These are phyloP conservation scores for Podospora pseudocomata DNA, from an alignment of 495 filamentous ascomycete genomes.

Conservation along the genomic window DNA sequence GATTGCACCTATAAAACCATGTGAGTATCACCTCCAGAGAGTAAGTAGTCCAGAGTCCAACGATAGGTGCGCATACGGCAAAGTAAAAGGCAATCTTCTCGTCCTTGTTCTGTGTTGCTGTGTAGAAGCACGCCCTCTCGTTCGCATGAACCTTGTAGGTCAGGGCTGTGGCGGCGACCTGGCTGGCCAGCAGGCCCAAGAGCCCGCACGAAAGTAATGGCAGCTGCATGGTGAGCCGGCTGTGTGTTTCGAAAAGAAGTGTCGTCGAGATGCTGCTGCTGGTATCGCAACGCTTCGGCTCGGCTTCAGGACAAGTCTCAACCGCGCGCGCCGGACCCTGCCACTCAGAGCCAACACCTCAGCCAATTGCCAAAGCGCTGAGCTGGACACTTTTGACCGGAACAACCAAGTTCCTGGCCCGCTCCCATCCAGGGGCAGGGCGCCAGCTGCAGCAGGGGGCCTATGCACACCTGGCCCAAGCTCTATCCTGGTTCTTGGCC, in stretches of 20 bases:
- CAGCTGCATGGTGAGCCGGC: conserved; percentile 44
- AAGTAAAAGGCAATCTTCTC: conserved; percentile 98
- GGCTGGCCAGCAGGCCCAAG: conserved; percentile 56
- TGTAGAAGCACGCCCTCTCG: conserved; percentile 95
- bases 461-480: conserved; percentile 9
- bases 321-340: conserved; percentile 22
- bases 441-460: not conserved
- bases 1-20: conserved; percentile 72
- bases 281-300: conserved; percentile 2
- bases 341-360: conserved; percentile 17
- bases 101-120: conserved; percentile 65
- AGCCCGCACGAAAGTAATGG: conserved; percentile 52
- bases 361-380: conserved; percentile 13
- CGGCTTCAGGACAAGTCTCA: conserved; percentile 27
- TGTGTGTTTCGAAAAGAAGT: not conserved
- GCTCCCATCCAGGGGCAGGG: conserved; percentile 11
- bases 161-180: conserved; percentile 78
- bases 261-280: conserved; percentile 6
- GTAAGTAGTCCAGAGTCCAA: not conserved
- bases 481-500: conserved; percentile 1
- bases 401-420: conserved; percentile 27
- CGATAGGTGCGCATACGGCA: conserved; percentile 60
- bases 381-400: conserved; percentile 22
- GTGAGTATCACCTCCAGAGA: not conserved
- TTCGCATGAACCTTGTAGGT: conserved; percentile 89